Evolutionary conservation across 306 rosid species (phyloP).

Genomic region (Cucurbita moschata): DNA sequence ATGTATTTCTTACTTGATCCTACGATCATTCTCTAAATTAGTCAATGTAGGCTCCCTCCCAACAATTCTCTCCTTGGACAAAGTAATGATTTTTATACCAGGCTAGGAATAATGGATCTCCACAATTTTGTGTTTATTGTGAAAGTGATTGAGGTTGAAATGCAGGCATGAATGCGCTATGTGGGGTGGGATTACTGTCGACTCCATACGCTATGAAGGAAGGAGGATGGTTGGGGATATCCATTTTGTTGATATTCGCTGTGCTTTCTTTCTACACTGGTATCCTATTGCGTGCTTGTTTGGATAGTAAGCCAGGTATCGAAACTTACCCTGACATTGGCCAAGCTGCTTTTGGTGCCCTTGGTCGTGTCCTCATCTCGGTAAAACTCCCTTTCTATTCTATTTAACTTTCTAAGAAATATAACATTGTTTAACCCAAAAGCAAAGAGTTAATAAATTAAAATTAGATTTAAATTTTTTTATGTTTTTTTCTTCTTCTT

Average conservation of each 20-base stretch:
- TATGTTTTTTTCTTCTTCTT: background rate
- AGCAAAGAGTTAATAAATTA: background rate
- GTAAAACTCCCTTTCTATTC: constrained; percentile 25
- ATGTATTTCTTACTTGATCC: too few relatives aligned
- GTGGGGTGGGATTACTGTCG: constrained; percentile 93
- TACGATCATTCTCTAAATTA: too few relatives aligned
- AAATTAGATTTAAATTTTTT: background rate
- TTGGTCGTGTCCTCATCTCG: constrained; percentile 67
- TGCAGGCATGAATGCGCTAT: constrained; percentile 80
- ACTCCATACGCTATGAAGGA: constrained; percentile 77
- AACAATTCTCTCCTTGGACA: too few relatives aligned
- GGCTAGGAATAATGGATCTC: too few relatives aligned
- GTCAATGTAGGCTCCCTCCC: too few relatives aligned
- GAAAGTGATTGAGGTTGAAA: background rate
- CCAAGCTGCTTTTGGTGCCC: constrained; percentile 81
- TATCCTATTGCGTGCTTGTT: constrained; percentile 61
- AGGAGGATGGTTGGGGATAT: constrained; percentile 91
- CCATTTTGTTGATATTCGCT: constrained; percentile 51
- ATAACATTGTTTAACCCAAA: too few relatives aligned
- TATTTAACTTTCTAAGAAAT: background rate
- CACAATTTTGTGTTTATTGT: background rate
- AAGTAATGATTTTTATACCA: too few relatives aligned
- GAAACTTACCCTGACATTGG: constrained; percentile 99
- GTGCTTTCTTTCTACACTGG: constrained; percentile 87
- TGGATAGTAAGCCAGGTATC: constrained; percentile 84